Evolutionary conservation across 306 rosid species (phyloP).

Genomic region (Neltuma alba): DNA sequence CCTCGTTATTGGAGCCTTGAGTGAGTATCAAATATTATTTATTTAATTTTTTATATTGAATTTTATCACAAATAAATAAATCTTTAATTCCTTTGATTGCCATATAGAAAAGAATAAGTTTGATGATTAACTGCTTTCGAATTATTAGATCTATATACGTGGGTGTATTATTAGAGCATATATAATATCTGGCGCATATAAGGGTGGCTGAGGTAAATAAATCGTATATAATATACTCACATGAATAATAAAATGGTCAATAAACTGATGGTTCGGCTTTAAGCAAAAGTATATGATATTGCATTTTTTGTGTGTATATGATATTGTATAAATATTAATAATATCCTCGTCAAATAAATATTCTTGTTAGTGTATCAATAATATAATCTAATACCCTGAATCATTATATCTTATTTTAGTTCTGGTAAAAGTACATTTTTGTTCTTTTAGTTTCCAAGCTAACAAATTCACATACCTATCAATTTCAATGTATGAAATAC

Average conservation of each 20-base stretch:
- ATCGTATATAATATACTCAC: not conserved
- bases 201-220: not conserved
- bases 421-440: not conserved
- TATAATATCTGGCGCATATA: no score
- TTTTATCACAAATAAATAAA: not conserved
- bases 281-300: not conserved
- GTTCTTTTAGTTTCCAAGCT: not conserved
- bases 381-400: no score
- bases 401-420: not conserved
- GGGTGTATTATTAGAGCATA: not conserved
- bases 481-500: no score
- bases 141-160: not conserved
- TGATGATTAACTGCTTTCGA: not conserved
- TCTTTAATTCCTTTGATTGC: not conserved
- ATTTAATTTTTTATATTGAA: not conserved
- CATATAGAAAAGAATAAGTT: not conserved
- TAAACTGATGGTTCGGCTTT: not conserved
- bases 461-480: no score
- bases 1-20: constrained; percentile 1
- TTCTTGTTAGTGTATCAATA: no score
- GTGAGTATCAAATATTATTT: not conserved
- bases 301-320: no score
- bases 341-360: no score
- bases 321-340: no score
- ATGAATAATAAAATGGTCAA: not conserved